Conservation (phyloP, 2,329 filamentous ascomycete species). For the Fusarium clavum region DNA sequence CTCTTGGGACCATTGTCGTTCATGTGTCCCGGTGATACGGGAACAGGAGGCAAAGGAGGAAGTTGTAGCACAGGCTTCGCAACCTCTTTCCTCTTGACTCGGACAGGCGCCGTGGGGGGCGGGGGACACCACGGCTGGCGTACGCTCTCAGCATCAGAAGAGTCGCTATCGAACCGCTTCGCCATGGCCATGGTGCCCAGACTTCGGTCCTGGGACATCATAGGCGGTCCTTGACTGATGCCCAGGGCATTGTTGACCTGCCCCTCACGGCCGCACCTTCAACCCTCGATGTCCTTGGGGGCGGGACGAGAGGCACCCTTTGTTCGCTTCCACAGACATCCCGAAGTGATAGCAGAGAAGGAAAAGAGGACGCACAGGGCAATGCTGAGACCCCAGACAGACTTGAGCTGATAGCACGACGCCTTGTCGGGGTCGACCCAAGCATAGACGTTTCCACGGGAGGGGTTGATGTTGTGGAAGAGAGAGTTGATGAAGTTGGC, state of each 20-base stretch:
- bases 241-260: conserved; percentile 31
- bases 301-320: conserved; percentile 54
- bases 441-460: conserved; percentile 51
- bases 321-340: conserved; percentile 72
- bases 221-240: conserved; percentile 30
- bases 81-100: conserved; percentile 42
- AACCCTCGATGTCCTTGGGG: conserved; percentile 62
- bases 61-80: conserved; percentile 47
- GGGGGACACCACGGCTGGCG: conserved; percentile 49
- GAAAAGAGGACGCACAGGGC: conserved; percentile 79
- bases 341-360: conserved; percentile 68
- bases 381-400: conserved; percentile 87
- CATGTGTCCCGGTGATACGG: conserved; percentile 33
- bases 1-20: conserved; percentile 37
- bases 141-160: conserved; percentile 47
- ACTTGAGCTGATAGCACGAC: conserved; percentile 86
- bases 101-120: conserved; percentile 52
- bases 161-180: conserved; percentile 50
- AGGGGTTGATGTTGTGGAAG: conserved; percentile 54
- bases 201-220: conserved; percentile 47
- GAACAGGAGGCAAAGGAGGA: conserved; percentile 48
- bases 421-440: conserved; percentile 65
- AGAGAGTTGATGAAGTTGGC: conserved; percentile 60
- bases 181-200: conserved; percentile 55
- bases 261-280: conserved; percentile 60